phyloP scores from a whole-genome alignment of 1,284 basidiomycete genomes.

The Leccinum variabile region DNA sequence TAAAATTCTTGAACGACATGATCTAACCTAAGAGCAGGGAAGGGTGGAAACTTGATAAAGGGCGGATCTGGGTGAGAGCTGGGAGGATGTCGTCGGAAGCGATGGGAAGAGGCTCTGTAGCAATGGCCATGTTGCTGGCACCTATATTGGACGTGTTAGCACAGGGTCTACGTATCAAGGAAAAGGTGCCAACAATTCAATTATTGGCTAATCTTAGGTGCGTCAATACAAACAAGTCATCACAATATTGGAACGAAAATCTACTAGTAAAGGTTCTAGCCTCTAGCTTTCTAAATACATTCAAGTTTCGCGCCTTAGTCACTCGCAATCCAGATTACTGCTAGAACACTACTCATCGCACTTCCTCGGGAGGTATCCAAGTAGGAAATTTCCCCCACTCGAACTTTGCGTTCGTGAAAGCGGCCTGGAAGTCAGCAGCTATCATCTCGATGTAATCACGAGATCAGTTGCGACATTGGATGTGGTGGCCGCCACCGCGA shows the following conservation, averaged over 20 bases:
- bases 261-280: no score
- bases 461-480: conserved; percentile 22
- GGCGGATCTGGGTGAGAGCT: conserved; percentile 18
- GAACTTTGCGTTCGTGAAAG: conserved; percentile 64
- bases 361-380: conserved; percentile 71
- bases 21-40: conserved; percentile 45
- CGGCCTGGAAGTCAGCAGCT: conserved; percentile 52
- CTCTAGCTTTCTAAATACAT: conserved; percentile 13
- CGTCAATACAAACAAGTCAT: neutral
- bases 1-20: conserved; percentile 58
- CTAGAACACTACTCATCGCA: conserved; percentile 26
- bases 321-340: neutral
- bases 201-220: conserved; percentile 14
- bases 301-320: neutral
- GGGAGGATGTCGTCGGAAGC: conserved; percentile 12
- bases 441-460: conserved; percentile 55
- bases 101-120: conserved; percentile 12
- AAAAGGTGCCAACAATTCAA: conserved; percentile 19
- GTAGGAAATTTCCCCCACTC: conserved; percentile 76
- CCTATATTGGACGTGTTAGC: conserved; percentile 14
- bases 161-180: conserved; percentile 12
- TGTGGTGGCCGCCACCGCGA: no score
- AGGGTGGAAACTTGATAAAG: conserved; percentile 55
- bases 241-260: no score
- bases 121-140: conserved; percentile 18